These are phyloP conservation scores for Penicillium sp. DNA, from an alignment of 2,329 filamentous ascomycete species.

Conservation along the genomic window DNA sequence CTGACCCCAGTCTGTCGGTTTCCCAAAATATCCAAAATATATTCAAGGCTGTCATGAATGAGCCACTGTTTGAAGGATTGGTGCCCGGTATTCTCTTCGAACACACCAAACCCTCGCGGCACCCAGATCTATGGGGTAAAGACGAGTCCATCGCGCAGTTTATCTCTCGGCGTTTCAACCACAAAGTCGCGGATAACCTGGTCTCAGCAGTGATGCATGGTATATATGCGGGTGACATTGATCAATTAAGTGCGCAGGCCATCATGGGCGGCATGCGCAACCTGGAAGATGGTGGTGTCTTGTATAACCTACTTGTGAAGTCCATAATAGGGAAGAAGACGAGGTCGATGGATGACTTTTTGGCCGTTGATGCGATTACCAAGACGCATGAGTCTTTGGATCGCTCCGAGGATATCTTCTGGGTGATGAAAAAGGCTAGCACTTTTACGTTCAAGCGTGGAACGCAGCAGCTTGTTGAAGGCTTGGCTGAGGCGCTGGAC, in stretches of 20 bases:
- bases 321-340: conserved; percentile 16
- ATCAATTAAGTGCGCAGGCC: conserved; percentile 72
- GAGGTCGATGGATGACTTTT: conserved; percentile 29
- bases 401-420: conserved; percentile 9
- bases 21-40: conserved; percentile 34
- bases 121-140: conserved; percentile 35
- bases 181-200: conserved; percentile 68
- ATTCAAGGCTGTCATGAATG: conserved; percentile 44
- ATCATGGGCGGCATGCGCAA: conserved; percentile 56
- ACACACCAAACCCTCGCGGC: conserved; percentile 34
- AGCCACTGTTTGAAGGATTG: conserved; percentile 60
- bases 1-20: conserved; percentile 28
- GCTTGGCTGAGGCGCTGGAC: conserved; percentile 55
- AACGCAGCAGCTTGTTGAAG: conserved; percentile 62
- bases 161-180: conserved; percentile 57
- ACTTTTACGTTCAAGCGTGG: conserved; percentile 55
- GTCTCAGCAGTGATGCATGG: conserved; percentile 78
- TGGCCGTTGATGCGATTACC: conserved; percentile 26
- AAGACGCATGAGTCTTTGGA: background rate
- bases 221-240: conserved; percentile 88
- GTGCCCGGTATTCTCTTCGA: conserved; percentile 39
- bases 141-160: conserved; percentile 76
- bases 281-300: conserved; percentile 44
- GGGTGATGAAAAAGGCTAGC: conserved; percentile 30
- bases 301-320: conserved; percentile 17